Evolutionary conservation across 202 grass and related monocot species (phyloP).

Genomic region (Carex arenaria): DNA sequence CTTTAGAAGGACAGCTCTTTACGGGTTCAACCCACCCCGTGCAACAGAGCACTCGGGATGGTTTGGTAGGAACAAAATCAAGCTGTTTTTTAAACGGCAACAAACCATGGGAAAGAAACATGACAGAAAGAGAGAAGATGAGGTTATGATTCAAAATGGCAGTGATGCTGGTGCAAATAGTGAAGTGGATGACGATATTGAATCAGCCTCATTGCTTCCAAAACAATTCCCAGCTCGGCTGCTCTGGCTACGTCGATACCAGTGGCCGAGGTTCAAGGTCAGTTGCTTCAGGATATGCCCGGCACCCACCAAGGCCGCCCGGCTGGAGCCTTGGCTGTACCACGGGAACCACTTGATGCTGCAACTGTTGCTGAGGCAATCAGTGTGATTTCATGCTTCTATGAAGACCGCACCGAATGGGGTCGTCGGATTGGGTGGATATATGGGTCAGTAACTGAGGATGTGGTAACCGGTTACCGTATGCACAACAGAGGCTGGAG

Average conservation of each 20-base stretch:
- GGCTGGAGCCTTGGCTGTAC: too few relatives aligned
- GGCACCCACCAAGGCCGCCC: too few relatives aligned
- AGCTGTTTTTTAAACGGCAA: constrained; percentile 46
- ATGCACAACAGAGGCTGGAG: constrained; percentile 95
- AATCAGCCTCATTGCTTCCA: constrained; percentile 54
- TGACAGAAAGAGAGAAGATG: too few relatives aligned
- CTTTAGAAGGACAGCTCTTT: constrained; percentile 84
- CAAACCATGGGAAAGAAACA: too few relatives aligned
- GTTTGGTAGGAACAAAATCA: constrained; percentile 81
- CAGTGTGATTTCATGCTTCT: too few relatives aligned
- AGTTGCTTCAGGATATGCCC: constrained; percentile 77
- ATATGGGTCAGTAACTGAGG: too few relatives aligned
- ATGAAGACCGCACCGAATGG: too few relatives aligned
- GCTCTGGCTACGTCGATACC: constrained; percentile 68
- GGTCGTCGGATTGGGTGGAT: too few relatives aligned
- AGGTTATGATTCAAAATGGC: constrained; percentile 58
- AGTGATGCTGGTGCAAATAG: not conserved
- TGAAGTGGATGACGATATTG: constrained; percentile 40
- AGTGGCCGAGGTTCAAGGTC: constrained; percentile 82
- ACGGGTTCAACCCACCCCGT: constrained; percentile 79
- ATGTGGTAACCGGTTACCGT: too few relatives aligned
- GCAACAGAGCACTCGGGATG: constrained; percentile 92
- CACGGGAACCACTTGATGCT: too few relatives aligned
- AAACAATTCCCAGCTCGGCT: constrained; percentile 60
- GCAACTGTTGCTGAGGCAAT: too few relatives aligned